Evolutionary conservation across 2,329 filamentous ascomycete genomes (phyloP), one percentile per base, ranked within the genome.

Genomic region (Botrytis deweyae): DNA sequence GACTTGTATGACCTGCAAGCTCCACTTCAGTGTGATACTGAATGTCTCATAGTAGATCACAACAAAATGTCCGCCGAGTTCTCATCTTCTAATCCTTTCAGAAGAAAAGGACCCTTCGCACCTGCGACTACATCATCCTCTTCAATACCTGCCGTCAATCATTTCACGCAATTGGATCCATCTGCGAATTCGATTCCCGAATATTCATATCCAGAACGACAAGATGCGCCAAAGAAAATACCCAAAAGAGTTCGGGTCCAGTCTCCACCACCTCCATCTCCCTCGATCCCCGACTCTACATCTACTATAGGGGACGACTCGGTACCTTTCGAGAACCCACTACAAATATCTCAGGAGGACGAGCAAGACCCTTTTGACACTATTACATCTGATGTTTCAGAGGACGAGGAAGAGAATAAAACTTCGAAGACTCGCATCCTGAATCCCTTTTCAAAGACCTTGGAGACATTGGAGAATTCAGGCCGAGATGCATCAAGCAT

Each of bases 171-270:
- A 49, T 40, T n/a, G 49, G 71, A 72, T 49, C 29, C 25, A 72
- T 61, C 63, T 72, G 63, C 71, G 33, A 52, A 69, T 73, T n/a
- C 67, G 49, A 68, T 73, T 46, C 61, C 73, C 62, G 74, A 77
- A 71, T 61, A 67, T 7, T 42, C 70, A 46, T 73, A 76, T 65
- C 59, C 65, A 29, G 63, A 61, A 58, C 38, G n/a, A 20, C 61
- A 67, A 62, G 71, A 72, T 72, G 71, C 58, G 49, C 76, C 78
- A 46, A 80, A 78, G 74, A 80, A 79, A 61, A 72, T 75, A 42
- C 75, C 76, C 81, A 92, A 92, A 83, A 91, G 88, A 79, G 91
- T 93, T 75, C 88, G 90, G 79, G 87, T 91, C 14, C 86, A 90
- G 79, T 90, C 89, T 61, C 89, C 89, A 70, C 89, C 88, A 74